These are phyloP conservation scores for rapeseed (Brassica napus) DNA, from an alignment of 345 rosid species.

Conservation along the genomic window DNA sequence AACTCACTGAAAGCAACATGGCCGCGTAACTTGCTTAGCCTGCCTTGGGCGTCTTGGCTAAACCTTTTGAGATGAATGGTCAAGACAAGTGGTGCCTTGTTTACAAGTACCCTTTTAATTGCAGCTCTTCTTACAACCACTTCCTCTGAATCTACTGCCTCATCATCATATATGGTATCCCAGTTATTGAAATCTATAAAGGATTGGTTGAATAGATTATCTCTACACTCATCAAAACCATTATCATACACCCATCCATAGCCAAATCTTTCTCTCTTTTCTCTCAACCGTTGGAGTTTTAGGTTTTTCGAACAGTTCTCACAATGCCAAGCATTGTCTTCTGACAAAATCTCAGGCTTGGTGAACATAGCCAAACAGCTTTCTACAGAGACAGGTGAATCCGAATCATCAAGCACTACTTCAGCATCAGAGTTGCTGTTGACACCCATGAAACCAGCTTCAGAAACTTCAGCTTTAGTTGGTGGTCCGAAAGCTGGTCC, in stretches of 20 bases:
- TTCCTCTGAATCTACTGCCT: slow-evolving; percentile 37
- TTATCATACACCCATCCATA: neutral
- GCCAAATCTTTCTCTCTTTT: slow-evolving; percentile 40
- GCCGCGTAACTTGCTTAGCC: slow-evolving; percentile 84
- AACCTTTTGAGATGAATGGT: slow-evolving; percentile 94
- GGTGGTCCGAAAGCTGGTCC: slow-evolving; percentile 61
- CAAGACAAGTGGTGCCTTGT: slow-evolving; percentile 74
- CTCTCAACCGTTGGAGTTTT: slow-evolving; percentile 43
- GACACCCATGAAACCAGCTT: slow-evolving; percentile 9
- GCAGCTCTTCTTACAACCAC: slow-evolving; percentile 78
- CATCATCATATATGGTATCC: slow-evolving; percentile 9
- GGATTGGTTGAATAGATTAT: neutral
- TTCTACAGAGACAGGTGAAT: slow-evolving; percentile 84
- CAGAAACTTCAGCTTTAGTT: slow-evolving; percentile 51
- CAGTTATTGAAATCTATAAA: slow-evolving; percentile 1
- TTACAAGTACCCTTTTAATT: slow-evolving; percentile 71
- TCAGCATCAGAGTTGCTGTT: slow-evolving; percentile 55
- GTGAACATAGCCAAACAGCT: slow-evolving; percentile 80
- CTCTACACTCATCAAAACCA: slow-evolving; percentile 6
- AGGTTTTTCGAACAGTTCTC: slow-evolving; percentile 70
- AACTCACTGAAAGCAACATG: slow-evolving; percentile 70
- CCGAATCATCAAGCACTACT: slow-evolving; percentile 81
- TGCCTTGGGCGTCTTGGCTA: slow-evolving; percentile 86
- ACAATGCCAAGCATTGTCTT: slow-evolving; percentile 96
- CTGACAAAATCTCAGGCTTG: slow-evolving; percentile 75